These are phyloP conservation scores for Orbilia blumenaviensis DNA, from an alignment of 2,329 filamentous ascomycete species.

Conservation along the genomic window DNA sequence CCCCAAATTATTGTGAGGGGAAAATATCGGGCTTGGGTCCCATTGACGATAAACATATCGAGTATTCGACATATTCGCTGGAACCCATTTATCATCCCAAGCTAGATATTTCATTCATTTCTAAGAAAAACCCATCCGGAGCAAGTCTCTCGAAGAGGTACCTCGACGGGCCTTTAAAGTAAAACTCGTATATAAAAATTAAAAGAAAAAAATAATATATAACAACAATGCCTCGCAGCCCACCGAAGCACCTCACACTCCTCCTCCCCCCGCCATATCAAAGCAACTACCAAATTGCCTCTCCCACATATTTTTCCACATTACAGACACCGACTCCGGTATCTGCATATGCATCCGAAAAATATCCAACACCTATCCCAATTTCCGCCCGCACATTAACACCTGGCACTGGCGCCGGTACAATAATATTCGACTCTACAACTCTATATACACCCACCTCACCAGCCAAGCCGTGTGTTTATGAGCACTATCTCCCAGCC, in stretches of 20 bases:
- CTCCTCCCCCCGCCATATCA: conserved; percentile 43
- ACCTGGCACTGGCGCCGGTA: conserved; percentile 13
- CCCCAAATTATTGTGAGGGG: not conserved
- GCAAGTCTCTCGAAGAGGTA: not conserved
- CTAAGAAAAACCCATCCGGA: not conserved
- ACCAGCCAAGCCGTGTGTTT: conserved; percentile 43
- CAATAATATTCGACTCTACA: conserved; percentile 46
- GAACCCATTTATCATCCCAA: not conserved
- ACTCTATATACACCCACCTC: conserved; percentile 44
- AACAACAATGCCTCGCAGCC: conserved; percentile 24
- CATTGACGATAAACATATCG: not conserved
- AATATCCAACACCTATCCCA: conserved; percentile 6
- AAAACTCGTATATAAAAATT: conserved; percentile 5
- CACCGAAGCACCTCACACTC: conserved; percentile 23
- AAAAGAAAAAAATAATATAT: conserved; percentile 13
- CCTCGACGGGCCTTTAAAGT: not conserved
- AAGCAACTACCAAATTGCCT: conserved; percentile 13
- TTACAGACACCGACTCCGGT: not conserved
- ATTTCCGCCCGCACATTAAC: conserved; percentile 7
- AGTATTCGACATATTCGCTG: conserved; percentile 31
- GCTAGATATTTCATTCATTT: conserved; percentile 3
- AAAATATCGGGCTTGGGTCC: not conserved
- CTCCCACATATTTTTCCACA: conserved; percentile 21
- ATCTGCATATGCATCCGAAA: not conserved
- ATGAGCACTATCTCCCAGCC: conserved; percentile 27